Evolutionary conservation across 1,139 yeast species (phyloP).

Genomic region (Candida buenavistaensis): DNA sequence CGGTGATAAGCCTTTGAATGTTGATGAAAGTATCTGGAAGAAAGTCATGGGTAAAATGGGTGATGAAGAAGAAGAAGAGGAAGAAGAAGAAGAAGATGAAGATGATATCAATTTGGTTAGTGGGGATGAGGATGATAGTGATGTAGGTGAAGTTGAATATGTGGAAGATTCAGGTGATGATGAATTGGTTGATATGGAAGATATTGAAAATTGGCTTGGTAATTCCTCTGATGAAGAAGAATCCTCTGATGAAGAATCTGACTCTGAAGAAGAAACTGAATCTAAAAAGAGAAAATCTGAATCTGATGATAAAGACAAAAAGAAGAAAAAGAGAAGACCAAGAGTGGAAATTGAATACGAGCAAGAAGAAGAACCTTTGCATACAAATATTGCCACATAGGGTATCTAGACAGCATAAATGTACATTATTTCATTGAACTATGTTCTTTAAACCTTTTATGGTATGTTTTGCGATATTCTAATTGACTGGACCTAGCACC

Average conservation of each 20-base stretch:
- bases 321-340: constrained; percentile 61
- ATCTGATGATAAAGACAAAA: constrained; percentile 31
- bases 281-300: constrained; percentile 41
- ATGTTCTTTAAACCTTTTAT: too few species aligned
- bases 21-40: constrained; percentile 94
- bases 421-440: not conserved
- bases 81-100: constrained; percentile 59
- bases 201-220: constrained; percentile 86
- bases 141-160: constrained; percentile 78
- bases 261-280: constrained; percentile 29
- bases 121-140: constrained; percentile 58
- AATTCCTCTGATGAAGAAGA: constrained; percentile 52
- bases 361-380: constrained; percentile 54
- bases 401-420: not conserved
- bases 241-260: constrained; percentile 28
- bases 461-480: too few species aligned
- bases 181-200: constrained; percentile 89
- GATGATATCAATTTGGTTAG: constrained; percentile 62
- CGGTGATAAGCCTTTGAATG: constrained; percentile 96
- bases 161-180: constrained; percentile 87
- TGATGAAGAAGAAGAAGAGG: constrained; percentile 57
- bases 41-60: constrained; percentile 80
- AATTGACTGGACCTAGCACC: too few species aligned
- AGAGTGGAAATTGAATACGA: constrained; percentile 84
- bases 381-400: constrained; percentile 30